Percentiles rank a stretch among this genome's conserved stretches.
These are phyloP conservation scores for Podosphaera fusca DNA, from an alignment of 2,329 filamentous ascomycete species.

Conservation along the genomic window DNA sequence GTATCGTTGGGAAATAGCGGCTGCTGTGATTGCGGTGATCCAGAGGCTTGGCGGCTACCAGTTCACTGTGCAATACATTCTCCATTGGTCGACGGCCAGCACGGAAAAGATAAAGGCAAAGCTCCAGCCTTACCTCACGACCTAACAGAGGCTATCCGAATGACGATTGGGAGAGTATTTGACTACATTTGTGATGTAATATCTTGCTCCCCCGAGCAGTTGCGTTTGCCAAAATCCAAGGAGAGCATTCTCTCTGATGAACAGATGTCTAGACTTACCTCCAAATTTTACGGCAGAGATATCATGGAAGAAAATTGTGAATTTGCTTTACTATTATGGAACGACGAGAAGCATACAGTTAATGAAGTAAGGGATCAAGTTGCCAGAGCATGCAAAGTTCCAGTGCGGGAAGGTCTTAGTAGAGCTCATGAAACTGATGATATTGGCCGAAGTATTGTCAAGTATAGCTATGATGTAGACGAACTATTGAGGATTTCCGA, in stretches of 20 bases:
- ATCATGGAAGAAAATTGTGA: slow-evolving; percentile 41
- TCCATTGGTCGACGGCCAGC: slow-evolving; percentile 25
- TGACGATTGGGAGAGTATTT: slow-evolving; percentile 64
- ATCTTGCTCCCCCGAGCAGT: slow-evolving; percentile 88
- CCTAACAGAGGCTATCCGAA: slow-evolving; percentile 52
- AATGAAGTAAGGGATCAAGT: slow-evolving; percentile 79
- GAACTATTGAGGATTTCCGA: slow-evolving; percentile 56
- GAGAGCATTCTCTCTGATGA: slow-evolving; percentile 69
- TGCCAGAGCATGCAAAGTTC: slow-evolving; percentile 62
- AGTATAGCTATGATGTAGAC: slow-evolving; percentile 48
- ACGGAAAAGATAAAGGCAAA: slow-evolving; percentile 32
- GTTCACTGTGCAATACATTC: slow-evolving; percentile 90
- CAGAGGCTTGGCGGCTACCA: slow-evolving; percentile 76
- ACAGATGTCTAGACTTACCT: slow-evolving; percentile 48
- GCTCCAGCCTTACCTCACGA: slow-evolving; percentile 45
- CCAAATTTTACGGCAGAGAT: slow-evolving; percentile 50
- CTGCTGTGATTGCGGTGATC: slow-evolving; percentile 92
- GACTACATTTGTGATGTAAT: slow-evolving; percentile 97
- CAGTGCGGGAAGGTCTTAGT: slow-evolving; percentile 40
- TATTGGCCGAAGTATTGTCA: slow-evolving; percentile 66
- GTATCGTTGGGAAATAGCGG: slow-evolving; percentile 80
- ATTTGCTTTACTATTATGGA: slow-evolving; percentile 79
- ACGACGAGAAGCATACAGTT: slow-evolving; percentile 95
- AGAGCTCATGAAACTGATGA: slow-evolving; percentile 78
- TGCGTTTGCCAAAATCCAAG: slow-evolving; percentile 63